These are phyloP conservation scores for Solanum tarijense DNA, from an alignment of 257 asterid genomes.

Conservation along the genomic window DNA sequence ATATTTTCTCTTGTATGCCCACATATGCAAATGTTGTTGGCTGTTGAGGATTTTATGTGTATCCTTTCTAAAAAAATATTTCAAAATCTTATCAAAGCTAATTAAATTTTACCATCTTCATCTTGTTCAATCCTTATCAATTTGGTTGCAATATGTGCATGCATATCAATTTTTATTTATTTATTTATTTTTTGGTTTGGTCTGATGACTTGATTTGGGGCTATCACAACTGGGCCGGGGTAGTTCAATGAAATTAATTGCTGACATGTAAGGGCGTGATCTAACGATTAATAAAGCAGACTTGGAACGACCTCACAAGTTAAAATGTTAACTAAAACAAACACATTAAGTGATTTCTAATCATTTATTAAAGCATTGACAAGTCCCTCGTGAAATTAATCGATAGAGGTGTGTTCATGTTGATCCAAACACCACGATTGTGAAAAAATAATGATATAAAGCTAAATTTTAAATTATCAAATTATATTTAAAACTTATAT, in stretches of 20 bases:
- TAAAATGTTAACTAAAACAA: not conserved
- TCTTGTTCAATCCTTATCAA: not conserved
- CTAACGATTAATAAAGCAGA: not conserved
- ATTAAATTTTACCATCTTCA: not conserved
- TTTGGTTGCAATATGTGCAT: not conserved
- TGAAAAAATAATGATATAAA: no score
- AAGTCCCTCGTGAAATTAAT: no score
- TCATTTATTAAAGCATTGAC: not conserved
- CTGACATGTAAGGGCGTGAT: not conserved
- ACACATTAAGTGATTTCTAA: not conserved
- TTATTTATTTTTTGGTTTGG: not conserved
- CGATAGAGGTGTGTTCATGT: not conserved
- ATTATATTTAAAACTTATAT: not conserved
- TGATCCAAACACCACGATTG: not conserved
- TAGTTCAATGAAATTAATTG: not conserved
- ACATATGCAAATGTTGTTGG: not conserved
- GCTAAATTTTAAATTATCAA: not conserved
- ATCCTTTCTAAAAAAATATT: not conserved
- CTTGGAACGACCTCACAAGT: fast-evolving
- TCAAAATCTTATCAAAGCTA: not conserved
- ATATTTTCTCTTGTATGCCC: not conserved
- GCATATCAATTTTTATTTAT: not conserved
- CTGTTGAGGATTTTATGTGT: not conserved
- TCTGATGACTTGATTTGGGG: not conserved
- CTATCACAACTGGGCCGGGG: not conserved